Conservation (phyloP, 768 basidiomycete species). For the Calocybe indica region DNA sequence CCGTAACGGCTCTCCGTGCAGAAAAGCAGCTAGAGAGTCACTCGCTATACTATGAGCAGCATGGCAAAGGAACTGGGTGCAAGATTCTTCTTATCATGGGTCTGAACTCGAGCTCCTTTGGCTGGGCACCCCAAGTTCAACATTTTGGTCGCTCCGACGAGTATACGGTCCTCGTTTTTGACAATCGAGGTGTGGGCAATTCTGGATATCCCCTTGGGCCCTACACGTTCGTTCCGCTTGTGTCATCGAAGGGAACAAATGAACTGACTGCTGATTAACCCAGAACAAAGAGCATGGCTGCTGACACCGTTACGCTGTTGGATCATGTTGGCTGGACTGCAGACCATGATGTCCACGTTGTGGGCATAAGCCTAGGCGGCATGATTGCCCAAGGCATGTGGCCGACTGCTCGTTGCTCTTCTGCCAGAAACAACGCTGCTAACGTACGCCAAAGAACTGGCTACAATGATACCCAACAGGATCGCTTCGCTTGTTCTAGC, state of each 20-base stretch:
- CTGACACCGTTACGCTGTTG: conserved; percentile 61
- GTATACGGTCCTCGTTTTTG: conserved; percentile 68
- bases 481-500: conserved; percentile 60
- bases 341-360: conserved; percentile 56
- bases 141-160: conserved; percentile 50
- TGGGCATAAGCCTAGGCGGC: conserved; percentile 74
- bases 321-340: conserved; percentile 70
- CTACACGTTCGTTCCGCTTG: conserved; percentile 56
- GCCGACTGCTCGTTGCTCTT: not conserved
- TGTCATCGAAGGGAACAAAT: not conserved
- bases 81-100: conserved; percentile 81
- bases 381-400: conserved; percentile 74
- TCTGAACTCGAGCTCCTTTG: conserved; percentile 57
- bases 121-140: conserved; percentile 59
- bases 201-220: conserved; percentile 67
- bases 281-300: conserved; percentile 75
- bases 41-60: conserved; percentile 75
- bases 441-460: conserved; percentile 45
- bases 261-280: not conserved
- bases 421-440: not conserved
- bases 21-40: conserved; percentile 49
- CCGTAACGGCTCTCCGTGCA: conserved; percentile 47
- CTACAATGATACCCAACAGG: conserved; percentile 57
- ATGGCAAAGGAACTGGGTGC: conserved; percentile 52
- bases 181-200: conserved; percentile 81